A percentile compares a stretch with the other conserved stretches of the same genome.
Conservation (phyloP, 2,329 filamentous ascomycete species). For the Aspergillus sp. region DNA sequence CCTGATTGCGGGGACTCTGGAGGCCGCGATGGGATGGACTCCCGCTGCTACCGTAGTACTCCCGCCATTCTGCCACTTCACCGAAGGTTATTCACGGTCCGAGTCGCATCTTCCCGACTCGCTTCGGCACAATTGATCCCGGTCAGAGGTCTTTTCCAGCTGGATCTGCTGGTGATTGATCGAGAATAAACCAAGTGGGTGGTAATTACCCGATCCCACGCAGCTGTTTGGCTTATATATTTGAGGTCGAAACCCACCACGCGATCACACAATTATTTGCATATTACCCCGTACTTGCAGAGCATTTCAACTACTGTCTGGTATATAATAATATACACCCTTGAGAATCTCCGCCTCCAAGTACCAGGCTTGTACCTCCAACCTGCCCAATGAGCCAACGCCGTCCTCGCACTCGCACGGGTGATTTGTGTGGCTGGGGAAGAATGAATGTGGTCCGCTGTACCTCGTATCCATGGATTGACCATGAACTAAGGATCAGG, state of each 20-base stretch:
- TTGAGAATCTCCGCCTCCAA: not conserved
- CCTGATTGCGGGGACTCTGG: constrained; percentile 3
- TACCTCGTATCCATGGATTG: not conserved
- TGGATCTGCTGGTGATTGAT: not conserved
- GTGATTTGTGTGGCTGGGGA: too few species aligned
- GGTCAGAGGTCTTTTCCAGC: not conserved
- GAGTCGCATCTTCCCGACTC: not conserved
- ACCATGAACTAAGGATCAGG: not conserved
- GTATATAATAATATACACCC: not conserved
- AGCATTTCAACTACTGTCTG: not conserved
- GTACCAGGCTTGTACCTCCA: not conserved
- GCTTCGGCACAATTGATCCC: constrained; percentile 1
- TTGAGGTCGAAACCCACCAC: not conserved
- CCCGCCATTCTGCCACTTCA: not conserved
- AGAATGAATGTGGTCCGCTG: not conserved
- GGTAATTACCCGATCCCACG: not conserved
- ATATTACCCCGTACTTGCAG: not conserved
- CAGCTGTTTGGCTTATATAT: not conserved
- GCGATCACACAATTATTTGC: not conserved
- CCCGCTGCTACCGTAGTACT: not conserved
- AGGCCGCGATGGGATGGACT: not conserved
- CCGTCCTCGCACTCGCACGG: not conserved
- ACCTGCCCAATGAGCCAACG: not conserved
- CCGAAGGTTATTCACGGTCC: constrained; percentile 2
- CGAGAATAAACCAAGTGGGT: not conserved